Base-by-base conservation (phyloP, 352 stramenopile species). In the Globisporangium irregulare region DNA sequence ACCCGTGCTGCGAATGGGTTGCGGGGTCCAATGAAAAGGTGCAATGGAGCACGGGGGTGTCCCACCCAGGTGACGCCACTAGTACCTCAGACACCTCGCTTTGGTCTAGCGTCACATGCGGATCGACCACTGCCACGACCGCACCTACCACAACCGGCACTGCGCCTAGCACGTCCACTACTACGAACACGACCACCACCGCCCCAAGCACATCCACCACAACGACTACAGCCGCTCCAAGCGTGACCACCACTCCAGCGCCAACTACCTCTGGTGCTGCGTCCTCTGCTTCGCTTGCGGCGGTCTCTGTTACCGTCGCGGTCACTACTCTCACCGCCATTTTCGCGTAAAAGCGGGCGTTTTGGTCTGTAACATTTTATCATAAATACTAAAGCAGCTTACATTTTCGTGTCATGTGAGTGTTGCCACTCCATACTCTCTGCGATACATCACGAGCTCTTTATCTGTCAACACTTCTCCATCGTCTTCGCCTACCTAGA, bases 1-100 rank as follows among this genome's bases (percentile, higher is more conserved):
- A 90, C 64, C 81, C 78, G 9, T 69, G 73, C 66, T 90, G 81
- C 36, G 36, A 43, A 15, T 43, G 22, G 22, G 22, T 24, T 24
- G 22, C 22, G 22, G 22, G 22, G 22, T 24, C 22, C 22, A 24
- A 24, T 24, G 22, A 24, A 24, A 24, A 24, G 22, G 22, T 24
- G 22, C 22, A 24, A 24, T 24, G 22, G 22, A 24, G 22, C 36
- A 43, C 36, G 4, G 36, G 36, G 1, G 36, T 43, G 18, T 43
- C 36, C 4, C 36, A 43, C 12, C 36, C 36, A 18, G 36, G 36
- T 43, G 36, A 43, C 36, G 12, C 36, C 12, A 18, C 36, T 14
- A 43, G 12, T 14, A 43, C 36, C 36, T 43, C 36, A 3, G 36
- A 43, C 36, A 9, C 36, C 36, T 18, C 36, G 36, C 36, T 43